phyloP scores from a whole-genome alignment of 140 eudicot genomes.

The Flaveria floridana region DNA sequence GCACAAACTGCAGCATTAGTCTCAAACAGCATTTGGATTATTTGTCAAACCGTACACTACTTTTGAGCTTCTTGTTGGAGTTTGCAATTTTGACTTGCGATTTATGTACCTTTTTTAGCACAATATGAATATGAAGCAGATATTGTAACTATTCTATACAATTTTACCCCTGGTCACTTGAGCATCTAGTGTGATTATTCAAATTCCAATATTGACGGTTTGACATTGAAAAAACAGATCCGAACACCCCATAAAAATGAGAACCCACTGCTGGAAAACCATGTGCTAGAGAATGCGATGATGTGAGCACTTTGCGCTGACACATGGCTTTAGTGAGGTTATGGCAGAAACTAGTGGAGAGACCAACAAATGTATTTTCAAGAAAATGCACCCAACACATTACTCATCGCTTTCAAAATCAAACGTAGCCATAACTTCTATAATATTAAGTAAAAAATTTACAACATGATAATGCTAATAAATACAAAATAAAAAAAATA shows the following conservation, averaged over 20 bases:
- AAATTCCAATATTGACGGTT: neutral
- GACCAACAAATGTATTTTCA: neutral
- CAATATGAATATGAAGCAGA: neutral
- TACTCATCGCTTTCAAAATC: neutral
- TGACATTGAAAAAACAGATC: neutral
- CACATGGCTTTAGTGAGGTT: too few species aligned
- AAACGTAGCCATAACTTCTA: constrained; percentile 18
- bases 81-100: constrained; percentile 5
- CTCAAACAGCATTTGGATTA: neutral
- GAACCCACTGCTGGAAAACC: too few species aligned
- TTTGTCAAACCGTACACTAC: neutral
- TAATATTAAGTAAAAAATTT: constrained; percentile 15
- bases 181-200: neutral
- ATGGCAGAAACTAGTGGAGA: neutral
- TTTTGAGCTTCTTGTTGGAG: constrained; percentile 12
- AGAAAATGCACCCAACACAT: neutral
- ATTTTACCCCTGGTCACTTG: neutral
- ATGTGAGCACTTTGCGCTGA: too few species aligned
- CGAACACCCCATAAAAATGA: neutral
- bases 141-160: neutral
- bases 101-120: constrained; percentile 1
- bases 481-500: constrained; percentile 26
- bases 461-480: constrained; percentile 26
- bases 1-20: neutral
- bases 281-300: too few species aligned